Conservation (phyloP, 371 early-diverging fungal species). For the Apophysomyces elegans region DNA sequence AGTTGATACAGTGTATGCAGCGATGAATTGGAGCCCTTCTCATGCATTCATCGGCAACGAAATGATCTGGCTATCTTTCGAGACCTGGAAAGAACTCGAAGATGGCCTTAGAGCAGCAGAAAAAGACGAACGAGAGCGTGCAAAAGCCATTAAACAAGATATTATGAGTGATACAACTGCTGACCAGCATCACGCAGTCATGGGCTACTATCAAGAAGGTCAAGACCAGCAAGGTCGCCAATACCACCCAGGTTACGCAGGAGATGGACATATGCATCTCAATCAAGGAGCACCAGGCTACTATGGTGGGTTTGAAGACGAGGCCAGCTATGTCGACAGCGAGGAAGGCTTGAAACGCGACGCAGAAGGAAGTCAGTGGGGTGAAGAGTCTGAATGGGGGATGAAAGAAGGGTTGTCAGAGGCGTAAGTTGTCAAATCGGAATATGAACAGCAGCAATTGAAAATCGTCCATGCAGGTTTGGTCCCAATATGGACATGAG, state of each 20-base stretch:
- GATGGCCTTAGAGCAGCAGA: slow-evolving; percentile 70
- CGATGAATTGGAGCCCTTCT: slow-evolving; percentile 36
- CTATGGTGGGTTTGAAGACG: slow-evolving; percentile 18
- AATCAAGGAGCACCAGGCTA: not conserved
- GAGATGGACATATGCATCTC: slow-evolving; percentile 1
- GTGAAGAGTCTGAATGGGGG: slow-evolving; percentile 49
- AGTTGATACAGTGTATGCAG: slow-evolving; percentile 32
- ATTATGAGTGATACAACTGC: slow-evolving; percentile 1
- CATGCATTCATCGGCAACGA: slow-evolving; percentile 50
- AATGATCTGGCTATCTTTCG: slow-evolving; percentile 64
- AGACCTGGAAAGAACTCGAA: slow-evolving; percentile 76
- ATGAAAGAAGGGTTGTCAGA: slow-evolving; percentile 31
- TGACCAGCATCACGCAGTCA: not conserved
- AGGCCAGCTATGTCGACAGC: slow-evolving; percentile 31
- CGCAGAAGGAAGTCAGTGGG: slow-evolving; percentile 41
- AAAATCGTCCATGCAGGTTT: slow-evolving; percentile 22
- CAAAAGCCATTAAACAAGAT: slow-evolving; percentile 30
- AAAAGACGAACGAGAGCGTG: slow-evolving; percentile 56
- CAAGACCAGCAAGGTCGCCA: slow-evolving; percentile 16
- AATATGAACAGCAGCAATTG: not conserved
- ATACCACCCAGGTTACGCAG: not conserved
- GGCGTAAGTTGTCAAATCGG: slow-evolving; percentile 28
- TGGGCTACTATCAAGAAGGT: slow-evolving; percentile 16
- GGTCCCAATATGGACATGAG: slow-evolving; percentile 57
- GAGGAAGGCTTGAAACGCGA: slow-evolving; percentile 32